Evolutionary conservation across 2,329 filamentous ascomycete species (phyloP), one percentile per base, ranked within the genome.

Genomic region (Pseudomassariella vexata): DNA sequence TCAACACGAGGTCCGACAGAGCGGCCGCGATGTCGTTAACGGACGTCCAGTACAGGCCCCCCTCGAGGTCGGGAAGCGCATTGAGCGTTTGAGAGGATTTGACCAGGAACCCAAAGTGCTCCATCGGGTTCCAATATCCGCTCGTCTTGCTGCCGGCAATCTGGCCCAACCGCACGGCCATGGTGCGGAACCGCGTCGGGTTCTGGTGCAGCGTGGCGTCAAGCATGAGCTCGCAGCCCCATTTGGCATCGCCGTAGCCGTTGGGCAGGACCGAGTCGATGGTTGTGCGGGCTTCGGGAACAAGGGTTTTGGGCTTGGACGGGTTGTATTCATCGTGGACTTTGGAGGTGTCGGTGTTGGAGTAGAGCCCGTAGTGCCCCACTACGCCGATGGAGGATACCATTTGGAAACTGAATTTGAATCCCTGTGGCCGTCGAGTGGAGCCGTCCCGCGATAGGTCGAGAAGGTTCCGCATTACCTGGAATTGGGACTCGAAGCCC

Each of bases 231-330:
- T 76, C 70, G 44, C 68, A 73, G 0, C 57, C 56, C 23, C 45
- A 65, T 40, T 76, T 76, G 5, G 65, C 71, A 6, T 75, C 68
- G n/a, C 53, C 56, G 39, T 76, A 75, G 12, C 70, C 70, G 4
- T 52, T 62, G 1, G 60, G 56, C 4, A 70, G 48, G 0, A 66
- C 61, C 0, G 53, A 46, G 2, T 57, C 55, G 1, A 70, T 53
- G 1, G 30, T 31, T 12, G 67, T 47, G 0, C 48, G 41, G n/a
- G 59, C 44, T 38, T 77, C 72, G 0, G 62, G 63, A 0, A 73
- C 64, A 0, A 45, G 24, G 0, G 46, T 20, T 5, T 47, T 46
- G 6, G n/a, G n/a, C n/a, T n/a, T n/a, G n/a, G n/a, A n/a, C n/a
- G n/a, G n/a, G n/a, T n/a, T n/a, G n/a, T n/a, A n/a, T n/a, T n/a